Percentiles rank a stretch among this genome's conserved stretches.
Conservation (phyloP, 257 asterid genomes). For the Ilex asprella region DNA sequence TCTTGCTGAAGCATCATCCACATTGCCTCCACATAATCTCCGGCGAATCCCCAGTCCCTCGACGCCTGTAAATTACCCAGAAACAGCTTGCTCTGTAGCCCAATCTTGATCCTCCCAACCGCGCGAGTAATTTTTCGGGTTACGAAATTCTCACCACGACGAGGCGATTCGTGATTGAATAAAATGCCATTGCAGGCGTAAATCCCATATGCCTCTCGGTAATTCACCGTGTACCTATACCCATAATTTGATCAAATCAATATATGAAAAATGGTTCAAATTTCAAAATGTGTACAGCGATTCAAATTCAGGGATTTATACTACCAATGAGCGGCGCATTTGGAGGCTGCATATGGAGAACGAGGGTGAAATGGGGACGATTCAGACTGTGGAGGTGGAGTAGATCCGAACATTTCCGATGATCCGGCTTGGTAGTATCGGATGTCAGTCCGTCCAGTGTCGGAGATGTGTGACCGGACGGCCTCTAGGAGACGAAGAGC, state of each 20-base stretch:
- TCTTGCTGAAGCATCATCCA: constrained; percentile 99
- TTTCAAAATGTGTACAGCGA: too few species aligned
- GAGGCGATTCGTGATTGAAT: constrained; percentile 88
- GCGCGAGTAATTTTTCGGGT: constrained; percentile 95
- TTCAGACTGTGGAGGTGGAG: constrained; percentile 91
- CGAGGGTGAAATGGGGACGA: constrained; percentile 80
- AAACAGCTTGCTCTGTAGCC: constrained; percentile 86
- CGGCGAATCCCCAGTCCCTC: constrained; percentile 95
- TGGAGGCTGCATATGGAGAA: constrained; percentile 95
- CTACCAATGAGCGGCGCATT: constrained; percentile 92
- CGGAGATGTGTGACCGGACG: constrained; percentile 75
- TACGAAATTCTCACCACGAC: constrained; percentile 94
- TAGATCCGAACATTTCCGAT: constrained; percentile 98
- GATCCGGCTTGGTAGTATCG: constrained; percentile 94
- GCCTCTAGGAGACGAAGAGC: constrained; percentile 96
- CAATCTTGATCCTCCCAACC: constrained; percentile 84
- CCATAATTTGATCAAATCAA: background rate
- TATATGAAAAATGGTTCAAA: too few species aligned
- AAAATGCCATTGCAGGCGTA: constrained; percentile 92
- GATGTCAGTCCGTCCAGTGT: constrained; percentile 70
- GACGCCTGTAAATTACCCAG: constrained; percentile 85
- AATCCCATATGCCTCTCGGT: constrained; percentile 84
- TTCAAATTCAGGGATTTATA: background rate
- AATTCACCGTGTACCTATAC: constrained; percentile 68
- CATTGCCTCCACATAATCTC: constrained; percentile 98